These are phyloP conservation scores for Yamadazyma nakazawae DNA, from an alignment of 805 yeast species.

Conservation along the genomic window DNA sequence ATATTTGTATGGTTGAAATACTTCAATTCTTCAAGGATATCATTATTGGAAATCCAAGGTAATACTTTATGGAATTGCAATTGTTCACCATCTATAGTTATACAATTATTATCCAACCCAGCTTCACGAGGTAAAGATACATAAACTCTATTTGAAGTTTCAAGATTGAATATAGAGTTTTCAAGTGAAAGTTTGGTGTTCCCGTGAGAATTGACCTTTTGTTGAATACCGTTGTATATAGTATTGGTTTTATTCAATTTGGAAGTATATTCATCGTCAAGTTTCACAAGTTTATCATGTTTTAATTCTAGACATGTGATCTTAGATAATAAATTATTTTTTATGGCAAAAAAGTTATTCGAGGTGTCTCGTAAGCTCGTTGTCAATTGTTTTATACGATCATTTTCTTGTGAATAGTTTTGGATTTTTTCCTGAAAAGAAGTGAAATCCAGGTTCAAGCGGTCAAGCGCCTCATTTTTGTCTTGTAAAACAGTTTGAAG, in stretches of 20 bases:
- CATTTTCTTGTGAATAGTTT: background rate
- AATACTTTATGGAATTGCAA: constrained; percentile 19
- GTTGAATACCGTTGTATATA: constrained; percentile 9
- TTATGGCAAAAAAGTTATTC: background rate
- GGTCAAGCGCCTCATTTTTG: constrained; percentile 1
- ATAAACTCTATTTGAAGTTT: constrained; percentile 25
- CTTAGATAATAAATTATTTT: constrained; percentile 1
- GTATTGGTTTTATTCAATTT: constrained; percentile 4
- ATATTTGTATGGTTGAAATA: constrained; percentile 13
- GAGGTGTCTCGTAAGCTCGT: constrained; percentile 3
- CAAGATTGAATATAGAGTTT: constrained; percentile 42
- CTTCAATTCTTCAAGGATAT: constrained; percentile 20
- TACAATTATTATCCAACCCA: background rate
- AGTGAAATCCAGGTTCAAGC: background rate
- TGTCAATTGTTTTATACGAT: background rate
- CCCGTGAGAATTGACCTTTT: constrained; percentile 32
- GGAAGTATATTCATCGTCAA: constrained; percentile 2
- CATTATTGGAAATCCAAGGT: constrained; percentile 1
- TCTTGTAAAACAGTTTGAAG: background rate
- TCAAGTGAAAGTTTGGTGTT: constrained; percentile 43
- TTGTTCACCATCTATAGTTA: constrained; percentile 1
- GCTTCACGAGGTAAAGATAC: constrained; percentile 7
- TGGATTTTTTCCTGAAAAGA: background rate
- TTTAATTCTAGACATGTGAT: background rate
- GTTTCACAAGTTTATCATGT: background rate